These are phyloP conservation scores for Strobilomyces dryophilus DNA, from an alignment of 768 basidiomycete species.

Conservation along the genomic window DNA sequence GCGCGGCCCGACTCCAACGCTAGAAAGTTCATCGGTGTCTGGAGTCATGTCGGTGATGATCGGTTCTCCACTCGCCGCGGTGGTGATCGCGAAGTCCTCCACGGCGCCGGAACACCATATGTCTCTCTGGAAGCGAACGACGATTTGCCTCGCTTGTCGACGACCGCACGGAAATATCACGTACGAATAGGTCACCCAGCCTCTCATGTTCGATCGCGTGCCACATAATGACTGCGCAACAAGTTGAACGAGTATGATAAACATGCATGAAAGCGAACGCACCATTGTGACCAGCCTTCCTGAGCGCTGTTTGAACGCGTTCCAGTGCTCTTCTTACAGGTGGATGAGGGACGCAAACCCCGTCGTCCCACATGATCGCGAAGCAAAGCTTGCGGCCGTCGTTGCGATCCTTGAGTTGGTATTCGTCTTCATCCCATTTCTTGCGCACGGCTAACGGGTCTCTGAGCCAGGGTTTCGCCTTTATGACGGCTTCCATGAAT, in stretches of 20 bases:
- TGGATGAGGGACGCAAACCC: conserved; percentile 55
- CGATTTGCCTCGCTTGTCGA: not conserved
- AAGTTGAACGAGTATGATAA: not conserved
- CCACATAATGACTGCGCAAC: conserved; percentile 63
- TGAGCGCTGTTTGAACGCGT: conserved; percentile 50
- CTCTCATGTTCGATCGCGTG: conserved; percentile 49
- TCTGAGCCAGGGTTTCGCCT: conserved; percentile 56
- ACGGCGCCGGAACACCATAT: conserved; percentile 47
- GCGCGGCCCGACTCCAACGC: too few relatives aligned
- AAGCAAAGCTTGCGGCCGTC: conserved; percentile 49
- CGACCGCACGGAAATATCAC: conserved; percentile 16
- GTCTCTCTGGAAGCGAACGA: conserved; percentile 22
- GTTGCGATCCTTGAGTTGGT: conserved; percentile 55
- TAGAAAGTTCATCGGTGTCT: conserved; percentile 11
- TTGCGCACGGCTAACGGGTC: conserved; percentile 60
- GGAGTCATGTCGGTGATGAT: conserved; percentile 45
- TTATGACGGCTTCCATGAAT: conserved; percentile 50
- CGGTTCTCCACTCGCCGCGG: conserved; percentile 49
- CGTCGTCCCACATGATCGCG: conserved; percentile 66
- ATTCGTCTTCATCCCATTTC: conserved; percentile 58
- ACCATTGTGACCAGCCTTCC: conserved; percentile 65
- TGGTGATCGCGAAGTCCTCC: conserved; percentile 42
- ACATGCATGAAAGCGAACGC: conserved; percentile 3
- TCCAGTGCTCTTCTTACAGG: conserved; percentile 61
- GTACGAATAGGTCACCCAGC: conserved; percentile 40